Base-by-base conservation (phyloP, 2,329 filamentous ascomycete species). In the Pseudocercospora fuligena region DNA sequence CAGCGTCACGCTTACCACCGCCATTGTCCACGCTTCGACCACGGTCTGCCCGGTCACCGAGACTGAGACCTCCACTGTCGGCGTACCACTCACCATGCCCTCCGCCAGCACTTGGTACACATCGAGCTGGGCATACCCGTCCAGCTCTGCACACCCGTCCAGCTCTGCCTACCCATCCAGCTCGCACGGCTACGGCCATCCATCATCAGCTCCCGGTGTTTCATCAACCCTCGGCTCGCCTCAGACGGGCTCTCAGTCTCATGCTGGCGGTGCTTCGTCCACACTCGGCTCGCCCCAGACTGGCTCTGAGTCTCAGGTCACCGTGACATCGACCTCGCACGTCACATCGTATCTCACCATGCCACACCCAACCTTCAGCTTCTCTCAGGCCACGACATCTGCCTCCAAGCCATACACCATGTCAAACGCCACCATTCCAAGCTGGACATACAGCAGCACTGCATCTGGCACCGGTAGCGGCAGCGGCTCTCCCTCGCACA, bases 231-330 rank as follows among this genome's bases (percentile, higher is more conserved):
- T 57, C 25, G 53, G 25, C 27, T 57, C 47, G 25, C 47, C 47
- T 27, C 47, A 51, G 47, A 23, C 47, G 25, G 19, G 29, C 53
- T 33, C n/a, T 21, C 25, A 27, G n/a, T 57, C n/a, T 57, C 27
- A 43, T 27, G 27, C 25, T 57, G 53, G 14, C 29, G 53, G 21
- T 27, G 53, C 25, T 33, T 57, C 53, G 53, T 57, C 53, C 53
- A 57, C 53, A 57, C 21, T 57, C 53, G 53, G 29, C 53, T 57
- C 53, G 47, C 47, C 47, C 8, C 16, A 43, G 40, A 43, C 40
- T 6, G 40, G 40, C 40, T n/a, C 40, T 43, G 4, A 43, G 40
- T 43, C 40, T 16, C 40, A 43, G 16, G 40, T 19, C 16, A 43
- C 40, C 12, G 40, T 43, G 40, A 43, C 40, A 43, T 43, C 40